Evolutionary conservation across 192 early-diverging fungal species (phyloP).

Genomic region (Coemansia sp.): DNA sequence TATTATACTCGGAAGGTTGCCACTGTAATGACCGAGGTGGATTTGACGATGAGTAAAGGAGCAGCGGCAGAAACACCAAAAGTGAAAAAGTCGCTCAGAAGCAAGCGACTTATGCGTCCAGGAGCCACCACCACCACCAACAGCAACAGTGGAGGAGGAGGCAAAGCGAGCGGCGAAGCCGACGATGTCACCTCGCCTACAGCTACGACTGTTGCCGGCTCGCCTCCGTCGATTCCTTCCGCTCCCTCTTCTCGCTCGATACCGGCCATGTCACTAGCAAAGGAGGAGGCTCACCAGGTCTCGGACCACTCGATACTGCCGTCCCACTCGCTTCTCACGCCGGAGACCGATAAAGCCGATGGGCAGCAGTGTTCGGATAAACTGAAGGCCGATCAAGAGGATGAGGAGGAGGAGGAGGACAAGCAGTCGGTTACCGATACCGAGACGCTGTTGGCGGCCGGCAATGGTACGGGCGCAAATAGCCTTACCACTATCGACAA

Average conservation of each 20-base stretch:
- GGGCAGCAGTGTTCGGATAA: not conserved
- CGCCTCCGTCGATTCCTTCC: too few species aligned
- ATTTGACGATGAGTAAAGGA: slow-evolving; percentile 8
- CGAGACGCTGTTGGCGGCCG: slow-evolving; percentile 16
- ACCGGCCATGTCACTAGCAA: not conserved
- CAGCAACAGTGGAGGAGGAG: slow-evolving; percentile 1
- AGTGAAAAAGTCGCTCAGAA: slow-evolving; percentile 48
- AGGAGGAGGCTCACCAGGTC: not conserved
- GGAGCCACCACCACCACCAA: slow-evolving; percentile 12
- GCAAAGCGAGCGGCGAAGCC: slow-evolving; percentile 1
- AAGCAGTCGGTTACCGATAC: slow-evolving; percentile 23
- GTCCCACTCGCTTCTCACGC: not conserved
- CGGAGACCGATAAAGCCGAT: not conserved
- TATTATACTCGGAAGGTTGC: too few species aligned
- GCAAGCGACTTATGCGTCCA: slow-evolving; percentile 53
- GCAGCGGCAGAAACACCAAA: slow-evolving; percentile 2
- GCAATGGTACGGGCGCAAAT: not conserved
- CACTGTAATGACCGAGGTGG: slow-evolving; percentile 29
- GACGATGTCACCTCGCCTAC: not conserved
- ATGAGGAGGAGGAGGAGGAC: slow-evolving; percentile 4
- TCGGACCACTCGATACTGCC: not conserved
- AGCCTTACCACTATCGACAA: not conserved
- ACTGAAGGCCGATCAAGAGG: not conserved
- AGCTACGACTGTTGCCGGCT: not conserved
- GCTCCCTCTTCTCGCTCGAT: not conserved